Base-by-base conservation (phyloP, 148 eudicot genomes). In the Euryodendron excelsum region DNA sequence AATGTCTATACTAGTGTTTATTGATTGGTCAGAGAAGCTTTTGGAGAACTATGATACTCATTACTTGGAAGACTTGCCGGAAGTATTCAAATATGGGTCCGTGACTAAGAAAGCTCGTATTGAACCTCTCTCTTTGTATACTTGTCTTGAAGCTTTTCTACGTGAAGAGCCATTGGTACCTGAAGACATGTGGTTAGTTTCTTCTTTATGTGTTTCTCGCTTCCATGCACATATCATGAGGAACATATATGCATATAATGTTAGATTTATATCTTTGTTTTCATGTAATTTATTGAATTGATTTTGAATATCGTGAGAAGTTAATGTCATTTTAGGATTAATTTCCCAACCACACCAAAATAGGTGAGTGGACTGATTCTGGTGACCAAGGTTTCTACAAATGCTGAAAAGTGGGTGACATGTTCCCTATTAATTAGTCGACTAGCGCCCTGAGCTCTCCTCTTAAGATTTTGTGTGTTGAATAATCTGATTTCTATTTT, bases 81-180 rank as follows among this genome's bases (percentile, higher is more conserved):
- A 93, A 83, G 97, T 91, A 58, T 84, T 81, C 81, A 96, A 87
- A 79, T 82, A 78, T 84, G 99, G 93, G 59, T 80, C 87, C 53
- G 89, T 85, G 59, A 78, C 83, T 33, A 96, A 96, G 88, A 96
- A 93, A 85, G 84, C 91, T 81, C 99, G 99, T n/a, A 79, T 79
- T 28, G 97, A 96, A 79, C 97, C 99, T 84, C 94, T 96, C 30
- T 93, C 99, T 61, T 80, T 96, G 84, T 93, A 93, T 82, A 88
- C 87, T 83, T 96, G 99, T 81, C 82, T 96, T 75, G 99, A 96
- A 85, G 94, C 98, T 78, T 96, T 96, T 87, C 86, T 96, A 47
- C 98, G 97, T 62, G 99, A 96, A 81, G 99, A 96, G 90, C 99
- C 99, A 44, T 81, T 96, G 80, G 97, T 96, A 36, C 93, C 99